Evolutionary conservation across 352 stramenopile genomes (phyloP).

Genomic region (Pythium folliculosum): DNA sequence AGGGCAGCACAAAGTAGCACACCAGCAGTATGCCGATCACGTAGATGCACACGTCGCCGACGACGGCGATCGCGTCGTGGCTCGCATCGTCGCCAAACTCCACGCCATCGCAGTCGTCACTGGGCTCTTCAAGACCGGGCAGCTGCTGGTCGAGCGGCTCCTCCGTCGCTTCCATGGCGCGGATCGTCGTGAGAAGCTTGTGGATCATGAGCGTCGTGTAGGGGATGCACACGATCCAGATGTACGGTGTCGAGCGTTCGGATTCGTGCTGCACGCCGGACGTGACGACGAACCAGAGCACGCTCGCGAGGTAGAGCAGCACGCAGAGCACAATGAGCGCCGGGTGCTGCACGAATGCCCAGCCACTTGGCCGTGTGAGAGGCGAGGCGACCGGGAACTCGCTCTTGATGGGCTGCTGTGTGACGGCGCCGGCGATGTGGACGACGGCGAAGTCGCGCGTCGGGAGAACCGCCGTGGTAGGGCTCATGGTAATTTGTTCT

Average conservation of each 20-base stretch:
- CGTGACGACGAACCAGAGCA: conserved; percentile 11
- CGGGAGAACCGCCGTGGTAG: neutral
- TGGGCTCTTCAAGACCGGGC: neutral
- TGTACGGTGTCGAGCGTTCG: neutral
- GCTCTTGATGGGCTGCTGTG: neutral
- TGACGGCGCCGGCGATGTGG: neutral
- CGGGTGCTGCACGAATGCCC: neutral
- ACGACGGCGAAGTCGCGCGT: neutral
- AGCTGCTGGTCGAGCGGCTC: neutral
- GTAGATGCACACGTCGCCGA: conserved; percentile 23
- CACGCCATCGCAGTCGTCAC: neutral
- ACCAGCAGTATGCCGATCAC: conserved; percentile 15
- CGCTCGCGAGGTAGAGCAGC: conserved; percentile 20
- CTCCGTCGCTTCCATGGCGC: conserved; percentile 12
- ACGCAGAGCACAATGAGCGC: neutral
- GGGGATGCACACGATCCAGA: conserved; percentile 22
- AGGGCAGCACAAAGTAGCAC: conserved; percentile 13
- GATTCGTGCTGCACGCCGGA: conserved; percentile 8
- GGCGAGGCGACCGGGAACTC: neutral
- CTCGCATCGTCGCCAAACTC: conserved; percentile 11
- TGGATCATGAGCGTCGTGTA: conserved; percentile 18
- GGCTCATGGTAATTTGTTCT: neutral
- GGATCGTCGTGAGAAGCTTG: conserved; percentile 17
- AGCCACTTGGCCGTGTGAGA: neutral
- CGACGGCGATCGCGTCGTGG: conserved; percentile 18